A percentile compares a stretch with the other conserved stretches of the same genome.
phyloP scores from a whole-genome alignment of 108 stramenopile species.

The Discostella pseudostelligera region DNA sequence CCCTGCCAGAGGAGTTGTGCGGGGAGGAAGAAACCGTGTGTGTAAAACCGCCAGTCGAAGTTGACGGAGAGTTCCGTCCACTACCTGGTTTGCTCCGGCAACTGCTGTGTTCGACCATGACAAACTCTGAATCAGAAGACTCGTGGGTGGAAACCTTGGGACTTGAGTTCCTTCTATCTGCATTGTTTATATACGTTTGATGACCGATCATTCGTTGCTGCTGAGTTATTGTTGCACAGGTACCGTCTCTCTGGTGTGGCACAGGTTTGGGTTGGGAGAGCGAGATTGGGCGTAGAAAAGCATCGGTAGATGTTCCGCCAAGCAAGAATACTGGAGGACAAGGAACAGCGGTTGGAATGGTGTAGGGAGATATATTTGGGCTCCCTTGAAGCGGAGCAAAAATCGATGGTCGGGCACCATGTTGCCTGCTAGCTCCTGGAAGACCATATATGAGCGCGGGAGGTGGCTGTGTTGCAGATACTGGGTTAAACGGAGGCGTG shows the following conservation, averaged over 20 bases:
- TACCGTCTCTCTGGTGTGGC: constrained; percentile 5
- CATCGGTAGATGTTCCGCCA: constrained; percentile 8
- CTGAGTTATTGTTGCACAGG: background rate
- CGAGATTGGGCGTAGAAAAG: constrained; percentile 9
- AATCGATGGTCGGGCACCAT: constrained; percentile 24
- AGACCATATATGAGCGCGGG: constrained; percentile 18
- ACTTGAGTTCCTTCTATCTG: constrained; percentile 15
- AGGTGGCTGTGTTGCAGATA: constrained; percentile 27
- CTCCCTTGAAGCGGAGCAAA: constrained; percentile 52
- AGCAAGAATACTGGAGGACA: constrained; percentile 31
- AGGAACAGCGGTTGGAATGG: constrained; percentile 5
- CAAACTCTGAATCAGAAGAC: constrained; percentile 64
- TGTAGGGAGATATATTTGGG: constrained; percentile 38
- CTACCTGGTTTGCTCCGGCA: constrained; percentile 33
- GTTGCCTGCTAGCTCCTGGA: constrained; percentile 2
- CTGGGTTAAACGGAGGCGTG: constrained; percentile 43
- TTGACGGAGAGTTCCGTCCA: constrained; percentile 24
- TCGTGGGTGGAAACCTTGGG: constrained; percentile 35
- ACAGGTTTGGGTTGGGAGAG: constrained; percentile 19
- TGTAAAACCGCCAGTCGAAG: constrained; percentile 12
- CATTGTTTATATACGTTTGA: background rate
- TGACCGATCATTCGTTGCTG: constrained; percentile 3
- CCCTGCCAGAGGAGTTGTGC: constrained; percentile 25
- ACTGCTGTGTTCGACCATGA: constrained; percentile 75
- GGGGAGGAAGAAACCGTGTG: constrained; percentile 26